phyloP scores from a whole-genome alignment of 2,329 filamentous ascomycete genomes.

The Penicillium glabrum region DNA sequence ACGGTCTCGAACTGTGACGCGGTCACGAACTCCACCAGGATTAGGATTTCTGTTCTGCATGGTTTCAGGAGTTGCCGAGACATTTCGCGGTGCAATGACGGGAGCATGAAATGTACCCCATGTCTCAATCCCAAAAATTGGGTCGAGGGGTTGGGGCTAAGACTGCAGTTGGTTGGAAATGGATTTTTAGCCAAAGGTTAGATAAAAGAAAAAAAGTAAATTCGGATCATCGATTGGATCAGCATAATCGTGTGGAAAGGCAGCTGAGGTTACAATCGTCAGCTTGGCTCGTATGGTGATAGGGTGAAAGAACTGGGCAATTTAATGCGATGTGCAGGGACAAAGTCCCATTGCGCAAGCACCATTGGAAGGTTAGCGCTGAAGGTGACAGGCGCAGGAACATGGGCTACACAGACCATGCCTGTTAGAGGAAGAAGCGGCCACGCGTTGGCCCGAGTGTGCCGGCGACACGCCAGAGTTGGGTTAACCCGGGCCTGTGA shows the following conservation, averaged over 20 bases:
- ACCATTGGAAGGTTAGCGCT: constrained; percentile 5
- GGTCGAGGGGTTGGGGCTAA: not conserved
- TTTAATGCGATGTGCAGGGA: not conserved
- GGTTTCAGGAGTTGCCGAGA: not conserved
- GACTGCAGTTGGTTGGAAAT: not conserved
- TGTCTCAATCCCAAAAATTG: constrained; percentile 4
- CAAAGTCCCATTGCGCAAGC: not conserved
- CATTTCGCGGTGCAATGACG: not conserved
- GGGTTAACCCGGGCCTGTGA: not conserved
- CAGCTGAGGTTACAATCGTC: not conserved
- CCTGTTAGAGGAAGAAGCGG: constrained; percentile 14
- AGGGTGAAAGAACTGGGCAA: not conserved
- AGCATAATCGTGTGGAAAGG: not conserved
- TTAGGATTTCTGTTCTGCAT: not conserved
- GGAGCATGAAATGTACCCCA: not conserved
- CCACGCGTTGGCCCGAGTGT: constrained; percentile 16
- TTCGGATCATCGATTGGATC: not conserved
- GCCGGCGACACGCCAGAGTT: constrained; percentile 6
- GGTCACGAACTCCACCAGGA: not conserved
- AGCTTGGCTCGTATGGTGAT: not conserved
- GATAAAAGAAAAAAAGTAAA: not conserved
- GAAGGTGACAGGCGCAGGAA: constrained; percentile 8
- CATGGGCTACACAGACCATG: constrained; percentile 2
- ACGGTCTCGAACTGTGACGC: not conserved
- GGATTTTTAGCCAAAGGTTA: not conserved